phyloP scores from a whole-genome alignment of 148 eudicot species.

The Cornus controversa region DNA sequence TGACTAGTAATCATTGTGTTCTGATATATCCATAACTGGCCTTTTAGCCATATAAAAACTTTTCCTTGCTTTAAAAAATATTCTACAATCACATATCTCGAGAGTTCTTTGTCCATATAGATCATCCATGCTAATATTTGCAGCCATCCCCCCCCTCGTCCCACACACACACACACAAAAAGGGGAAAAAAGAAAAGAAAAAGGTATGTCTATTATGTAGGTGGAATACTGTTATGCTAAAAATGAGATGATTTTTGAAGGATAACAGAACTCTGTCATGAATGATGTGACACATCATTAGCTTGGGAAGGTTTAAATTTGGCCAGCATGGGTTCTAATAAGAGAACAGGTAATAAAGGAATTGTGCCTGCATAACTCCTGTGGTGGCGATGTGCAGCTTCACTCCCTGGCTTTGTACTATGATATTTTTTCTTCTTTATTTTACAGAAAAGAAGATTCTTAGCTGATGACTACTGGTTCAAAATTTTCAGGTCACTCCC shows the following conservation, averaged over 20 bases:
- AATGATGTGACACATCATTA: too few relatives aligned
- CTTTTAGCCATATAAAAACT: neutral
- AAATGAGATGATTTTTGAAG: too few relatives aligned
- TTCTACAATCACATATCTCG: neutral
- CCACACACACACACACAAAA: too few relatives aligned
- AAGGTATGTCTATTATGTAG: too few relatives aligned
- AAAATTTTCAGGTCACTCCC: conserved; percentile 49
- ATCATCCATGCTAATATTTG: neutral
- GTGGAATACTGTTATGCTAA: too few relatives aligned
- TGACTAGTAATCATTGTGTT: neutral
- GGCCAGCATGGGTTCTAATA: neutral
- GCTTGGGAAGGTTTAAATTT: too few relatives aligned
- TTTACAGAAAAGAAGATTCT: neutral
- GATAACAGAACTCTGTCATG: too few relatives aligned
- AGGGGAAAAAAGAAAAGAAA: too few relatives aligned
- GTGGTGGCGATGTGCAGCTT: neutral
- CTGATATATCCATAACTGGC: neutral
- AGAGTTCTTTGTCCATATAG: neutral
- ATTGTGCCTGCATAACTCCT: neutral
- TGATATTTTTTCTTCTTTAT: neutral
- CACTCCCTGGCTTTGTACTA: neutral
- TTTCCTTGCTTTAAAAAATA: neutral
- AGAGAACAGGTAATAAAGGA: neutral
- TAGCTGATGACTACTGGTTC: conserved; percentile 10
- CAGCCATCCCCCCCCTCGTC: too few relatives aligned